Conservation (phyloP, 176 grass and related monocot genomes). For the Themeda triandra region DNA sequence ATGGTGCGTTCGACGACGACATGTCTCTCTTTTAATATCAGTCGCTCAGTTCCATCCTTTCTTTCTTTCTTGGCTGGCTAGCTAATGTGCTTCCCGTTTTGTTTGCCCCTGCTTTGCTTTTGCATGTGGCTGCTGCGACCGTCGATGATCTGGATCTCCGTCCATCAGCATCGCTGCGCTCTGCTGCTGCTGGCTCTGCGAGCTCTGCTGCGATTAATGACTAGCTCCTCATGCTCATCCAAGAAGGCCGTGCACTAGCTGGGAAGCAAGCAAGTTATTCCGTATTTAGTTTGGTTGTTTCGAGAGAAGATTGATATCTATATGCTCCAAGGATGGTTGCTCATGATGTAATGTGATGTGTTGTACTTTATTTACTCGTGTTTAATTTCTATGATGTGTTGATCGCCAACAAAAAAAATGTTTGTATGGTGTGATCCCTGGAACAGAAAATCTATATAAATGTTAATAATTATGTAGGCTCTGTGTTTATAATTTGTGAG, state of each 20-base stretch:
- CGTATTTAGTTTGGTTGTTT: neutral
- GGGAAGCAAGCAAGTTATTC: neutral
- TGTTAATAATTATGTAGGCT: no score
- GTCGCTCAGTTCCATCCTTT: neutral
- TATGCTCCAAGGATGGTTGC: neutral
- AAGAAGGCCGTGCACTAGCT: neutral
- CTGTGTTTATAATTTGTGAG: no score
- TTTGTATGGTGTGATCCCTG: neutral
- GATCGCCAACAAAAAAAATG: no score
- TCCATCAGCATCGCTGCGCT: constrained; percentile 41
- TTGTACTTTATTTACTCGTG: neutral
- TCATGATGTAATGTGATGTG: neutral
- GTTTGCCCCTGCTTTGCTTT: neutral
- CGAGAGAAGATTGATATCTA: neutral
- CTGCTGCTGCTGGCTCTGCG: constrained; percentile 55
- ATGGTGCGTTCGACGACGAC: constrained; percentile 18
- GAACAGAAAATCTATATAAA: neutral
- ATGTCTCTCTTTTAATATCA: neutral
- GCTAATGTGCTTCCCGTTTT: neutral
- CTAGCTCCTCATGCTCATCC: no score
- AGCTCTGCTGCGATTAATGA: constrained; percentile 44
- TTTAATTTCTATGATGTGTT: no score
- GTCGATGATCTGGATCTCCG: neutral
- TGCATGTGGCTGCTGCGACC: neutral
- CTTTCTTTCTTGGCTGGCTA: neutral